These are phyloP conservation scores for Tagetes patula DNA, from an alignment of 129 eudicot species.

Conservation along the genomic window DNA sequence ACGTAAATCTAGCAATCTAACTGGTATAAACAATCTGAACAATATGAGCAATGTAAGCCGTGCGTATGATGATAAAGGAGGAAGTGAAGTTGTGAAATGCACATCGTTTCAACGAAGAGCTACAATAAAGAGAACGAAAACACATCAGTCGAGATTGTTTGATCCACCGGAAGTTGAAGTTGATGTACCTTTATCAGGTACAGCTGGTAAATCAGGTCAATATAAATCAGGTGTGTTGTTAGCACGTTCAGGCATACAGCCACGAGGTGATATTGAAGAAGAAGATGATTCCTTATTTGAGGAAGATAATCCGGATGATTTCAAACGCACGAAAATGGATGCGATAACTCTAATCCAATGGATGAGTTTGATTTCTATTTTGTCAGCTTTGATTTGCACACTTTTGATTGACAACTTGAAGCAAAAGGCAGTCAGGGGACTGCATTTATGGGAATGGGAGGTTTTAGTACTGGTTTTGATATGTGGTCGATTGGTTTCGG, in stretches of 20 bases:
- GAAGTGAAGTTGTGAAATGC: slow-evolving; percentile 65
- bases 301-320: slow-evolving; percentile 72
- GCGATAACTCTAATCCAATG: slow-evolving; percentile 52
- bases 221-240: slow-evolving; percentile 39
- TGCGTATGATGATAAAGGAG: slow-evolving; percentile 19
- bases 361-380: slow-evolving; percentile 49
- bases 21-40: neutral
- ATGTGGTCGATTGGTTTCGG: slow-evolving; percentile 80
- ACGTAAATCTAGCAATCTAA: slow-evolving; percentile 25
- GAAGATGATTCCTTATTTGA: slow-evolving; percentile 64
- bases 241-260: slow-evolving; percentile 44
- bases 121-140: slow-evolving; percentile 45
- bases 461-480: slow-evolving; percentile 74
- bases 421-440: slow-evolving; percentile 41
- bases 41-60: slow-evolving; percentile 13
- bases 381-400: slow-evolving; percentile 44
- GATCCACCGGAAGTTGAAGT: slow-evolving; percentile 59
- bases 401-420: slow-evolving; percentile 45
- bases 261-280: slow-evolving; percentile 45
- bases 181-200: slow-evolving; percentile 18
- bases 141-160: slow-evolving; percentile 56
- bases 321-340: slow-evolving; percentile 42
- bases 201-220: slow-evolving; percentile 40
- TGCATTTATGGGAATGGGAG: slow-evolving; percentile 82
- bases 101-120: slow-evolving; percentile 62